Evolutionary conservation across 768 basidiomycete species (phyloP).

Genomic region (Mrakia frigida): DNA sequence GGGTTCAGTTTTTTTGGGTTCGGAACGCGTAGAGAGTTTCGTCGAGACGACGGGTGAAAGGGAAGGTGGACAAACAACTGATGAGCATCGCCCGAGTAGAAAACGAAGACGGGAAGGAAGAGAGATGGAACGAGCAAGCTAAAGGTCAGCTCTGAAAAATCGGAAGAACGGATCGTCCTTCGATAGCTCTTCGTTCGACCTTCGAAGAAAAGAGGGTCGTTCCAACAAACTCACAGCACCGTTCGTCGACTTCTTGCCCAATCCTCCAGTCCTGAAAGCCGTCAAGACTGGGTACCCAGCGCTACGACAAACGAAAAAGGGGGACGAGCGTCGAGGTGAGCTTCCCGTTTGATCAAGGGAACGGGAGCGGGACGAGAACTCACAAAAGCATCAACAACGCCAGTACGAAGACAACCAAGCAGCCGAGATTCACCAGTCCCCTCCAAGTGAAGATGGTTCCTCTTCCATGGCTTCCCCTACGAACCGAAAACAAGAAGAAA

Average conservation of each 20-base stretch:
- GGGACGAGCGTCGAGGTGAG: too few species aligned
- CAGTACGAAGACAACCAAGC: slow-evolving; percentile 62
- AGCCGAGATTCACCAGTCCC: slow-evolving; percentile 75
- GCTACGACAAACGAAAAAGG: neutral
- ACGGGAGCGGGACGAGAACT: neutral
- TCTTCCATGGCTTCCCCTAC: slow-evolving; percentile 10
- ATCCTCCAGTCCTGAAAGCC: neutral
- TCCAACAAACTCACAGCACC: neutral
- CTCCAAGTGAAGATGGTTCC: slow-evolving; percentile 69
- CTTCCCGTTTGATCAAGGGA: too few species aligned
- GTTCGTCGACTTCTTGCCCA: neutral
- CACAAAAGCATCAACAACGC: slow-evolving; percentile 65
- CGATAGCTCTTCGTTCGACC: too few species aligned
- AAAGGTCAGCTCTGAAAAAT: too few species aligned
- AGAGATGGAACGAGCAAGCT: too few species aligned
- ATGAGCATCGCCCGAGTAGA: neutral
- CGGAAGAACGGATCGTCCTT: too few species aligned
- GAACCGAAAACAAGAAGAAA: neutral
- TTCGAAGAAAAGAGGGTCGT: neutral
- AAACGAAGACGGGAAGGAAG: too few species aligned
- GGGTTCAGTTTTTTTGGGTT: neutral
- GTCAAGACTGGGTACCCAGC: neutral
- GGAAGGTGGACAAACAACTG: neutral
- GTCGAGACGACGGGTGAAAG: too few species aligned
- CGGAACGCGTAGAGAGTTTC: too few species aligned